Evolutionary conservation across 176 grass and related monocot species (phyloP).

Genomic region (Cenchrus fungigraminus): DNA sequence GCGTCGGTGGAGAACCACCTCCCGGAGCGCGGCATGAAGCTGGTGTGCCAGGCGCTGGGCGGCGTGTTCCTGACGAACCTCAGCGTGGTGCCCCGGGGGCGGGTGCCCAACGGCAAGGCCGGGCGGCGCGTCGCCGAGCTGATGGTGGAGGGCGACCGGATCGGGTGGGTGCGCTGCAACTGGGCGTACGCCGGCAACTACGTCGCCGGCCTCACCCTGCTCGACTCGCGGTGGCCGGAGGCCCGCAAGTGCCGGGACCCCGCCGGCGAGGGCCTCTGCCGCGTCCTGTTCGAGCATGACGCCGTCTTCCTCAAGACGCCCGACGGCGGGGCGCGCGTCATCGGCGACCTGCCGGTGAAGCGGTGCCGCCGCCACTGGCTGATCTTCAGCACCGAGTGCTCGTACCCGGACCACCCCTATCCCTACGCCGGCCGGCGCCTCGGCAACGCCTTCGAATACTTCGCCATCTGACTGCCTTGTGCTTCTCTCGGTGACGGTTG

Average conservation of each 20-base stretch:
- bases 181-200: conserved; percentile 55
- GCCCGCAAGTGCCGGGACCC: conserved; percentile 23
- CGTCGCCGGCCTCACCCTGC: conserved; percentile 30
- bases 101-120: conserved; percentile 27
- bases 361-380: conserved; percentile 38
- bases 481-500: background rate
- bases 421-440: conserved; percentile 42
- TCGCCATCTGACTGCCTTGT: conserved; percentile 1
- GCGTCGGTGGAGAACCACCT: conserved; percentile 46
- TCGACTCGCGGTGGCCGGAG: conserved; percentile 52
- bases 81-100: conserved; percentile 50
- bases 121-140: conserved; percentile 38
- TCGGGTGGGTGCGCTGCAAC: conserved; percentile 41
- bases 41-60: conserved; percentile 38
- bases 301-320: conserved; percentile 25
- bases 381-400: conserved; percentile 48
- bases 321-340: background rate
- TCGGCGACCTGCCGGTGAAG: conserved; percentile 57
- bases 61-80: background rate
- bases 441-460: conserved; percentile 49
- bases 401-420: conserved; percentile 46
- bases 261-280: conserved; percentile 27
- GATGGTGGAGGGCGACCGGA: background rate
- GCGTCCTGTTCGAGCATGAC: conserved; percentile 47
- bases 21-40: conserved; percentile 33